Evolutionary conservation across 108 stramenopile species (phyloP).

Genomic region (Fragilaria crotonensis): DNA sequence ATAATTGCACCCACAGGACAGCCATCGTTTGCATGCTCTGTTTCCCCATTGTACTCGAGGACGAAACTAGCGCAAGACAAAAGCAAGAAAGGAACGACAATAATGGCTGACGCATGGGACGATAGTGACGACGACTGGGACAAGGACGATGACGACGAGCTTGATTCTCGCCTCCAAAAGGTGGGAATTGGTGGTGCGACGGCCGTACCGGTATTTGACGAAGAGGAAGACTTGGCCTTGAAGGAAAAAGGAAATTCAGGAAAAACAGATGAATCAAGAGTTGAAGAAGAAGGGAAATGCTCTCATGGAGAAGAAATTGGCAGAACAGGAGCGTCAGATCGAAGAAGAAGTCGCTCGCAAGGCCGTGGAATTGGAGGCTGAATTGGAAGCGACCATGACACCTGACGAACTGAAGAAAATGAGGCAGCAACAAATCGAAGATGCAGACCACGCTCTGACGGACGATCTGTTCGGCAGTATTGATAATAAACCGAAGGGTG

Average conservation of each 20-base stretch:
- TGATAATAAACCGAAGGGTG: conserved; percentile 23
- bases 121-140: conserved; percentile 91
- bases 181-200: conserved; percentile 41
- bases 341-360: conserved; percentile 76
- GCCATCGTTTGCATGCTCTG: no score
- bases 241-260: conserved; percentile 65
- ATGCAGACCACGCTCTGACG: conserved; percentile 71
- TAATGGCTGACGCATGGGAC: conserved; percentile 80
- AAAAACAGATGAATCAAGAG: conserved; percentile 23
- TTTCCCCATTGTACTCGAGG: no score
- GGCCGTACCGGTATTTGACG: conserved; percentile 53
- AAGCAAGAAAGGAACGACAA: conserved; percentile 7
- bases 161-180: conserved; percentile 49
- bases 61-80: no score
- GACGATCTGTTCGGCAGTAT: conserved; percentile 83
- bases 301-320: conserved; percentile 64
- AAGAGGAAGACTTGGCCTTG: conserved; percentile 78
- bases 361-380: conserved; percentile 82
- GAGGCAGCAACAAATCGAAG: conserved; percentile 60
- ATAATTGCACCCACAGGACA: no score
- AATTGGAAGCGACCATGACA: conserved; percentile 82
- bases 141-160: conserved; percentile 64
- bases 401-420: conserved; percentile 58
- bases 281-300: conserved; percentile 84
- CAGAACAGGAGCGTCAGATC: conserved; percentile 48